phyloP scores from a whole-genome alignment of 805 yeast genomes.

The Hyphopichia homilentoma region DNA sequence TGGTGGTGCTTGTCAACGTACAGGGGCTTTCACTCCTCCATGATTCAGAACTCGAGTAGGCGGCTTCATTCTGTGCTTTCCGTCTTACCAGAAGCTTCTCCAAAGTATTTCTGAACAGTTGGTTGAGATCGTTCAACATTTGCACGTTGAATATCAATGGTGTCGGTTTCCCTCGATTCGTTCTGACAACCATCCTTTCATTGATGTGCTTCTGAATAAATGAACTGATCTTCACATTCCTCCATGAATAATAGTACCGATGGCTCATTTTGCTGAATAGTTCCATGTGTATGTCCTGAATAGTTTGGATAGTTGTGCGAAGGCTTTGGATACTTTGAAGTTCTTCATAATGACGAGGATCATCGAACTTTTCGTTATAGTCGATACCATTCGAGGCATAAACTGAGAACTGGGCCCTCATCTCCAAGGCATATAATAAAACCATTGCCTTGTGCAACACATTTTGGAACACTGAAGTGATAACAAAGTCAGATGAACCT shows the following conservation, averaged over 20 bases:
- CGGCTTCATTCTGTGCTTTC: not conserved
- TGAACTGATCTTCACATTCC: conserved; percentile 15
- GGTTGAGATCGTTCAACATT: not conserved
- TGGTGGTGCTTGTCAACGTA: not conserved
- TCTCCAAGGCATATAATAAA: conserved; percentile 4
- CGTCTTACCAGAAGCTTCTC: no score
- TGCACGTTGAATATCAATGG: not conserved
- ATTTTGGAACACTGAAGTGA: conserved; percentile 15
- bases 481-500: conserved; percentile 14
- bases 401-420: conserved; percentile 4
- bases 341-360: conserved; percentile 6
- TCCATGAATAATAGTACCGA: conserved; percentile 29
- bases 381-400: conserved; percentile 1
- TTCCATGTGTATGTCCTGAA: no score
- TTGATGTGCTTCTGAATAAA: conserved; percentile 3
- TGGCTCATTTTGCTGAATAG: conserved; percentile 14
- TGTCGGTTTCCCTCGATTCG: no score
- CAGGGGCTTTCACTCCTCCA: no score
- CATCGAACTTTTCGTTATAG: conserved; percentile 5
- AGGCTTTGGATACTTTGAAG: conserved; percentile 6
- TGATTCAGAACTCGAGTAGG: not conserved
- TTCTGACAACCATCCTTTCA: conserved; percentile 8
- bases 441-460: conserved; percentile 15
- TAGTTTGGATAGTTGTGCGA: no score
- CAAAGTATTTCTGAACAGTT: no score